phyloP scores from a whole-genome alignment of 2,329 filamentous ascomycete species.

The Cladosporium austrohemisphaericum region DNA sequence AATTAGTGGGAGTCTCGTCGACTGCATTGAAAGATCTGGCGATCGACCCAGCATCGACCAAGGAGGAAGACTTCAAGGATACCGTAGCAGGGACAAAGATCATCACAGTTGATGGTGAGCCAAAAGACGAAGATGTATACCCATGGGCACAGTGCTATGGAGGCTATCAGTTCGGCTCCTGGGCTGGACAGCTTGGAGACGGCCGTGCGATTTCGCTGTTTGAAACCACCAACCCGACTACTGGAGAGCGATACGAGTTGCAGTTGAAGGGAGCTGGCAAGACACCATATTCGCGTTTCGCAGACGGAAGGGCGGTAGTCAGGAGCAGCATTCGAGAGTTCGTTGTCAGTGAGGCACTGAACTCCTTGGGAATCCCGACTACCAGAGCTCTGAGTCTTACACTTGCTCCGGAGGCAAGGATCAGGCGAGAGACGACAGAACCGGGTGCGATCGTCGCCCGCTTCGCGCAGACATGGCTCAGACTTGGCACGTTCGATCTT shows the following conservation, averaged over 20 bases:
- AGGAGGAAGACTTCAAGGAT: conserved; percentile 69
- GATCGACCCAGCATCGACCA: conserved; percentile 63
- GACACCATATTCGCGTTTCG: conserved; percentile 94
- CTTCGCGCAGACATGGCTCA: conserved; percentile 87
- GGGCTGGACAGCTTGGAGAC: conserved; percentile 94
- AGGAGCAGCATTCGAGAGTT: conserved; percentile 93
- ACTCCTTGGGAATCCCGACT: conserved; percentile 79
- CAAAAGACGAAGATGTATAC: conserved; percentile 67
- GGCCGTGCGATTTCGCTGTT: conserved; percentile 93
- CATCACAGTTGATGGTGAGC: conserved; percentile 66
- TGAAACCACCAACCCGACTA: conserved; percentile 72
- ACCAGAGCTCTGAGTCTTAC: conserved; percentile 84
- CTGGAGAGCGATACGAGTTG: conserved; percentile 75
- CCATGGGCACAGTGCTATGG: conserved; percentile 99
- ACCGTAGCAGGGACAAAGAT: conserved; percentile 80
- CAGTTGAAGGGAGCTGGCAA: conserved; percentile 91
- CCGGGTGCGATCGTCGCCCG: conserved; percentile 89
- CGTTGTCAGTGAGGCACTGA: conserved; percentile 81
- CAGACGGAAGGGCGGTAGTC: conserved; percentile 90
- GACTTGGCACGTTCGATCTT: conserved; percentile 96
- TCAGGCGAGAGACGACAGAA: conserved; percentile 75
- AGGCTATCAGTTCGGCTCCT: conserved; percentile 68
- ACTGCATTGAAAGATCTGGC: conserved; percentile 79
- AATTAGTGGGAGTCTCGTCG: conserved; percentile 76
- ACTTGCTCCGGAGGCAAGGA: conserved; percentile 66